phyloP scores from a whole-genome alignment of 306 rosid species.

The Cucumis hystrix region DNA sequence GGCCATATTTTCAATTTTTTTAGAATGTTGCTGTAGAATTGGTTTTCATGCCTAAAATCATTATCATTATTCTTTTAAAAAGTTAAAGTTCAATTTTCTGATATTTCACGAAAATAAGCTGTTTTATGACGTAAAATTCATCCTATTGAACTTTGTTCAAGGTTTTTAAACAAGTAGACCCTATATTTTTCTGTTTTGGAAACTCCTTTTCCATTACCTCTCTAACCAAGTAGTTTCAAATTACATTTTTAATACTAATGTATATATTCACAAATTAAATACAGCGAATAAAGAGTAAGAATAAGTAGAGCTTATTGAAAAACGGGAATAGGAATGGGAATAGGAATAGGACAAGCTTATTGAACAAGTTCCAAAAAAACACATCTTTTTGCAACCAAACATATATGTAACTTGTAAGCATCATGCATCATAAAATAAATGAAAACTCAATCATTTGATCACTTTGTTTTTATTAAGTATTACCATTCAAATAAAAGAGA shows the following conservation, averaged over 20 bases:
- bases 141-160: not conserved
- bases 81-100: not conserved
- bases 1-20: no score
- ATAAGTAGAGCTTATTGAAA: not conserved
- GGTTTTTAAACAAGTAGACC: not conserved
- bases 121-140: not conserved
- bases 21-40: no score
- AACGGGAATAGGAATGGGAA: no score
- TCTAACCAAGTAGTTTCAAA: not conserved
- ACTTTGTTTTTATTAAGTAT: not conserved
- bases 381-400: not conserved
- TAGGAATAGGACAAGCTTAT: not conserved
- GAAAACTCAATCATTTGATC: not conserved
- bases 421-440: not conserved
- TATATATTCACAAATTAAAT: not conserved
- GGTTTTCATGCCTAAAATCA: no score
- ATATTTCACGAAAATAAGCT: not conserved
- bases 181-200: not conserved
- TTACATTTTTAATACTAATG: not conserved
- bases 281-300: not conserved
- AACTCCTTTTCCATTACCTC: not conserved
- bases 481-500: not conserved
- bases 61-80: not conserved
- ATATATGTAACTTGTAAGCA: not conserved
- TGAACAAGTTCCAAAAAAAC: not conserved